Evolutionary conservation across 2,329 filamentous ascomycete species (phyloP).

Genomic region (Exophiala phaeomuriformis): DNA sequence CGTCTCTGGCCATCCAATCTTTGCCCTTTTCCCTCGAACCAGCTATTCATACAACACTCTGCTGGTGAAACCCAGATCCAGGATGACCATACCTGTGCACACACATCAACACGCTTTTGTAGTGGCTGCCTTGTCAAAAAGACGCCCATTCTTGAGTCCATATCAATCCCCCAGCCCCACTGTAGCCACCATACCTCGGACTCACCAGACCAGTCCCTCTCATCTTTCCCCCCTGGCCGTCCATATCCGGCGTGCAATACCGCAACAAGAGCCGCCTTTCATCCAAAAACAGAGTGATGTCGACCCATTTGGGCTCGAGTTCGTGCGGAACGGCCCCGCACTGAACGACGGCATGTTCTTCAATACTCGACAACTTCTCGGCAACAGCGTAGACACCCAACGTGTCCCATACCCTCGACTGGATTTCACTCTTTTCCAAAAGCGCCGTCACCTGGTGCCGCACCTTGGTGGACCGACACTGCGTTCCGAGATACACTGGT

Average conservation of each 20-base stretch:
- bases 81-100: too few species aligned
- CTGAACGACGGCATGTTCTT: slow-evolving; percentile 24
- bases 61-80: too few species aligned
- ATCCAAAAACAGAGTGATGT: slow-evolving; percentile 26
- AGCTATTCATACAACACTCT: too few species aligned
- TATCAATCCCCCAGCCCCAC: slow-evolving; percentile 21
- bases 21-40: too few species aligned
- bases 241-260: slow-evolving; percentile 21
- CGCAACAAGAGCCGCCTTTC: slow-evolving; percentile 21
- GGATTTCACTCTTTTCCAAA: slow-evolving; percentile 15
- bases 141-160: slow-evolving; percentile 27
- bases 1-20: too few species aligned
- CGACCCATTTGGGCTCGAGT: slow-evolving; percentile 25
- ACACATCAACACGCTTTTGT: too few species aligned
- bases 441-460: slow-evolving; percentile 24
- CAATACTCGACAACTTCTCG: slow-evolving; percentile 22
- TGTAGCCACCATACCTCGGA: slow-evolving; percentile 5
- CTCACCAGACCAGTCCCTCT: slow-evolving; percentile 14
- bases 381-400: slow-evolving; percentile 24
- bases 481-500: slow-evolving; percentile 13
- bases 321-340: slow-evolving; percentile 12
- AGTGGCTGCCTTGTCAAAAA: slow-evolving; percentile 7
- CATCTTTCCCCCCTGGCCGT: slow-evolving; percentile 12
- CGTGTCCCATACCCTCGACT: slow-evolving; percentile 16
- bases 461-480: slow-evolving; percentile 22